phyloP scores from a whole-genome alignment of 495 filamentous ascomycete species.

The Trichoderma orchidacearum region DNA sequence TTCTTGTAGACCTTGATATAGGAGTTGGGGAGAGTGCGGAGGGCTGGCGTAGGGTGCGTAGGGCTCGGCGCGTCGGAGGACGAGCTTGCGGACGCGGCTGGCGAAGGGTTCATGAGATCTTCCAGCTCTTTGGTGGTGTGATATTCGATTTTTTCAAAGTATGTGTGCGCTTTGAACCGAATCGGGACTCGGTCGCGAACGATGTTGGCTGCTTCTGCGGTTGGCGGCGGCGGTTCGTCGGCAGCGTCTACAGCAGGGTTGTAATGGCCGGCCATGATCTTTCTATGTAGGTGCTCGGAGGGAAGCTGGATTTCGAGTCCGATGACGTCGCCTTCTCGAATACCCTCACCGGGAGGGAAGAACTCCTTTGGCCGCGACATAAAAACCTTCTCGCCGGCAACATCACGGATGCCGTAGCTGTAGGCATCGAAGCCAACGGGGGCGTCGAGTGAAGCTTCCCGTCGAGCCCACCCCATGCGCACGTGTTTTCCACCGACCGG shows the following conservation, averaged over 20 bases:
- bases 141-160: conserved; percentile 92
- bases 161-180: conserved; percentile 80
- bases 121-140: conserved; percentile 80
- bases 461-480: conserved; percentile 75
- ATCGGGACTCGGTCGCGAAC: conserved; percentile 92
- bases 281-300: conserved; percentile 68
- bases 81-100: conserved; percentile 28
- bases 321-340: conserved; percentile 81
- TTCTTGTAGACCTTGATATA: conserved; percentile 88
- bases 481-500: conserved; percentile 51
- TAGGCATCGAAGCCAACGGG: conserved; percentile 95
- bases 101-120: conserved; percentile 63
- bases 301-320: conserved; percentile 88
- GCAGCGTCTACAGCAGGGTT: conserved; percentile 66
- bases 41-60: conserved; percentile 54
- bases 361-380: conserved; percentile 86
- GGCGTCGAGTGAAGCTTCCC: conserved; percentile 82
- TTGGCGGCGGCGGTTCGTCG: conserved; percentile 34
- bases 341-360: conserved; percentile 57
- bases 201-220: conserved; percentile 48
- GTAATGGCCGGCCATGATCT: conserved; percentile 74
- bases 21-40: conserved; percentile 76
- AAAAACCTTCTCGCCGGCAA: conserved; percentile 80
- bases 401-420: conserved; percentile 86
- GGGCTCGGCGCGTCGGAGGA: conserved; percentile 42